Conservation (phyloP, 192 early-diverging fungal species). For the Backusella australiensis region DNA sequence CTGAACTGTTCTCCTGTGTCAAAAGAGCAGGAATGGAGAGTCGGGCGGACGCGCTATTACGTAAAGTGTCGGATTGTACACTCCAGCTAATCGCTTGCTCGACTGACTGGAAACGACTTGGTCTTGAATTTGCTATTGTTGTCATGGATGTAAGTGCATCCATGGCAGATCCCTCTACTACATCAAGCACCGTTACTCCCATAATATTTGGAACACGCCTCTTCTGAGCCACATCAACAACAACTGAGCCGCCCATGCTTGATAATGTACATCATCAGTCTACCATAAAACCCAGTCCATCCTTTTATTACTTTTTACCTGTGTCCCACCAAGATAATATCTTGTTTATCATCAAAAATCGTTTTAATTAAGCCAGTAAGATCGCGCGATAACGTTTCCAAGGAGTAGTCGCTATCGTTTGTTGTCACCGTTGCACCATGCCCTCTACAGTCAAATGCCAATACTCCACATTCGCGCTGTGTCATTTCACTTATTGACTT, state of each 20-base stretch:
- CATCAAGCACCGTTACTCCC: constrained; percentile 72
- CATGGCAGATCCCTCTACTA: constrained; percentile 74
- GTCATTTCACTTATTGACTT: constrained; percentile 46
- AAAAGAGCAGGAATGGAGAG: constrained; percentile 72
- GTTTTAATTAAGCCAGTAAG: constrained; percentile 44
- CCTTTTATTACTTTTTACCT: constrained; percentile 41
- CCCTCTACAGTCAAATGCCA: constrained; percentile 69
- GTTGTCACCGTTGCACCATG: constrained; percentile 61
- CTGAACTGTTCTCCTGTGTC: constrained; percentile 6
- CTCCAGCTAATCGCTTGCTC: constrained; percentile 59
- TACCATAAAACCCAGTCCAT: background rate
- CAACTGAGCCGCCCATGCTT: constrained; percentile 81
- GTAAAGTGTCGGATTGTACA: constrained; percentile 60
- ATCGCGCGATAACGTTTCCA: constrained; percentile 60
- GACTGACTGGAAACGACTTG: constrained; percentile 44
- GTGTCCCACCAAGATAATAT: constrained; percentile 75
- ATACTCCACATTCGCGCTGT: constrained; percentile 39
- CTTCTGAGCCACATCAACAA: constrained; percentile 58
- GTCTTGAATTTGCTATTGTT: constrained; percentile 43
- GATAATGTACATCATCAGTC: background rate
- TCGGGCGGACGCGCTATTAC: constrained; percentile 63
- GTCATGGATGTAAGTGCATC: constrained; percentile 53
- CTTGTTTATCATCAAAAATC: constrained; percentile 47
- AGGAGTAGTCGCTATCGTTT: constrained; percentile 51
- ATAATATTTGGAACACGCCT: constrained; percentile 45